Evolutionary conservation across 495 filamentous ascomycete species (phyloP).

Genomic region (Talaromyces trachyspermus): DNA sequence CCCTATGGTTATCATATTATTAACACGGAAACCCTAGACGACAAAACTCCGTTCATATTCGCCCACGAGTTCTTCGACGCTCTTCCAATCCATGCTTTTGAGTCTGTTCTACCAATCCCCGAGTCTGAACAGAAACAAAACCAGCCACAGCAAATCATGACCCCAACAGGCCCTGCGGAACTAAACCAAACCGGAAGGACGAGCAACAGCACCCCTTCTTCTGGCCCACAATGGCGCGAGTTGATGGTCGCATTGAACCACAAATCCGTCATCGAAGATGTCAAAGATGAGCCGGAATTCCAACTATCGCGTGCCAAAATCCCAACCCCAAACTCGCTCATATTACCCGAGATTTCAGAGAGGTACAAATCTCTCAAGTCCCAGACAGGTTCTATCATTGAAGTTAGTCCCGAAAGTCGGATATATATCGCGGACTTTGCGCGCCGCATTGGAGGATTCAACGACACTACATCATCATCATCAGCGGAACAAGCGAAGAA

Average conservation of each 20-base stretch:
- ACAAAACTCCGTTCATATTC: constrained; percentile 82
- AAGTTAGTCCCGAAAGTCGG: constrained; percentile 79
- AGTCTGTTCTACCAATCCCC: constrained; percentile 49
- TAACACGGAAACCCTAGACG: constrained; percentile 22
- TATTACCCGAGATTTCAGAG: constrained; percentile 76
- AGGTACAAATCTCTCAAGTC: constrained; percentile 70
- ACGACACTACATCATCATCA: constrained; percentile 28
- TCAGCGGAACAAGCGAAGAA: neutral
- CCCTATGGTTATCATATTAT: constrained; percentile 1
- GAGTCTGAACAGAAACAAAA: constrained; percentile 24
- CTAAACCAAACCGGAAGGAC: constrained; percentile 39
- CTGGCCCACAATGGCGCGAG: constrained; percentile 69
- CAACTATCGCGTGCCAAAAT: constrained; percentile 67
- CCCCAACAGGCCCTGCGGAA: constrained; percentile 36
- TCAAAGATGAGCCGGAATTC: constrained; percentile 60
- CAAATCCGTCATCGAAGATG: constrained; percentile 41
- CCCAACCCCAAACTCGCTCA: constrained; percentile 70
- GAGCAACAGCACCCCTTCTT: constrained; percentile 3
- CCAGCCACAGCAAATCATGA: constrained; percentile 35
- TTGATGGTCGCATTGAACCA: constrained; percentile 67
- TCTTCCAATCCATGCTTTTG: constrained; percentile 94
- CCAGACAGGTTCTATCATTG: constrained; percentile 60
- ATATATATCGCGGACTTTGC: constrained; percentile 77
- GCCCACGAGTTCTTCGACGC: constrained; percentile 99
- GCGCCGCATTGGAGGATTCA: constrained; percentile 65